Base-by-base conservation (phyloP, 2,329 filamentous ascomycete species). In the Epicoccum nigrum region DNA sequence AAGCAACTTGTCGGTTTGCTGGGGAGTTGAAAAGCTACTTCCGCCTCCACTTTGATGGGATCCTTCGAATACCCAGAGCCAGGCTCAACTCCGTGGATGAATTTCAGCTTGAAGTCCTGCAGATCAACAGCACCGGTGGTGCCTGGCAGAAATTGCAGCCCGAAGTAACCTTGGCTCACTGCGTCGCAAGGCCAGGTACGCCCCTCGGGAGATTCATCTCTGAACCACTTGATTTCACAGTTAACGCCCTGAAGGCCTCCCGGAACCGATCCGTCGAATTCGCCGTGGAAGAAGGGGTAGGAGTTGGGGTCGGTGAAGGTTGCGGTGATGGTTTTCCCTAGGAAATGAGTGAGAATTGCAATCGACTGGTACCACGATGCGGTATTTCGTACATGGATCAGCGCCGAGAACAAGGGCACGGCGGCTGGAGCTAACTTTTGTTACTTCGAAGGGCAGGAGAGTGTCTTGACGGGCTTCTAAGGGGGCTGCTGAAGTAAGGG, bases 291-390 rank as follows among this genome's bases (percentile, higher is more conserved):
- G 21, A 23, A 25, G n/a, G 41, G 34, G 27, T 39, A 30, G 15
- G 45, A 15, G 28, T 63, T 60, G 9, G 60, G 58, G 32, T 63
- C 60, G 17, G 48, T 57, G 17, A 63, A 40, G 51, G 47, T 54
- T 20, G 51, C 54, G 3, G 31, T 47, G 34, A 63, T 53, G 23
- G 31, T 42, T 5, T 17, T 33, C 40, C 40, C 40, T 43, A 17
- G 20, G 13, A 17, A n/a, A 23, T 25, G 20, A 34, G 15, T 33
- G 3, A 33, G 40, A 34, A 9, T 25, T 20, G 27, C 13, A 23
- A 33, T 9, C n/a, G 15, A 27, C 13, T 19, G 23, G 23, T 6
- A 30, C 8, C 4, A 9, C 5, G 28, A 13, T 4, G 23, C 23
- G 6, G 23, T n/a, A n/a, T n/a, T n/a, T n/a, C n/a, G n/a, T 27